phyloP scores from a whole-genome alignment of 139 green algal genomes.

The Volvox reticuliferus region DNA sequence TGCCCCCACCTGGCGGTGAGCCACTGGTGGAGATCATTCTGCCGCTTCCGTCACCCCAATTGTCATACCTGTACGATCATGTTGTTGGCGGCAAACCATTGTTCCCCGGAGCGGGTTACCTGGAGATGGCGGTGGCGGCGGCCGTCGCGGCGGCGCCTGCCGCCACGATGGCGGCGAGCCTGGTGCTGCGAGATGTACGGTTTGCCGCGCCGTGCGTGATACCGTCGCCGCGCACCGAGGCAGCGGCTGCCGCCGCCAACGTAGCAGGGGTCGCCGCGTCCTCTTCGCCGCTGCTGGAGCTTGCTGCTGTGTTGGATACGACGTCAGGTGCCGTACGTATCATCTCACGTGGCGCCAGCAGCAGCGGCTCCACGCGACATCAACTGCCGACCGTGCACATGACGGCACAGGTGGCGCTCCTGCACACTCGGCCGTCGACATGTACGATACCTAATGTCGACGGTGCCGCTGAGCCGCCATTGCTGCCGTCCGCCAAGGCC shows the following conservation, averaged over 20 bases:
- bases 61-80: conserved; percentile 67
- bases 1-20: background rate
- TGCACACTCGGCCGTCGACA: background rate
- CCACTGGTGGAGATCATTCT: conserved; percentile 46
- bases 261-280: background rate
- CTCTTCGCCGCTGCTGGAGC: conserved; percentile 13
- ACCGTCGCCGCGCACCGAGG: conserved; percentile 2
- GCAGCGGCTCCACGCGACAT: background rate
- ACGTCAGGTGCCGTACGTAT: conserved; percentile 48
- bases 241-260: background rate
- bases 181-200: conserved; percentile 24
- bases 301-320: conserved; percentile 35
- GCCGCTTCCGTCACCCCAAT: conserved; percentile 1
- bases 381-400: conserved; percentile 23
- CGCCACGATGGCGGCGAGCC: background rate
- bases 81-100: conserved; percentile 50
- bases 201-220: conserved; percentile 71
- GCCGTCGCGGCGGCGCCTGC: conserved; percentile 9
- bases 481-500: too few species aligned
- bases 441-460: background rate
- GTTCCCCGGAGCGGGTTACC: conserved; percentile 59
- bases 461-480: too few species aligned
- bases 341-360: conserved; percentile 40
- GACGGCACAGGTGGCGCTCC: conserved; percentile 2
- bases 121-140: conserved; percentile 71